A percentile compares a stretch with the other conserved stretches of the same genome.
These are phyloP conservation scores for Lactarius psammicola DNA, from an alignment of 768 basidiomycete species.

Conservation along the genomic window DNA sequence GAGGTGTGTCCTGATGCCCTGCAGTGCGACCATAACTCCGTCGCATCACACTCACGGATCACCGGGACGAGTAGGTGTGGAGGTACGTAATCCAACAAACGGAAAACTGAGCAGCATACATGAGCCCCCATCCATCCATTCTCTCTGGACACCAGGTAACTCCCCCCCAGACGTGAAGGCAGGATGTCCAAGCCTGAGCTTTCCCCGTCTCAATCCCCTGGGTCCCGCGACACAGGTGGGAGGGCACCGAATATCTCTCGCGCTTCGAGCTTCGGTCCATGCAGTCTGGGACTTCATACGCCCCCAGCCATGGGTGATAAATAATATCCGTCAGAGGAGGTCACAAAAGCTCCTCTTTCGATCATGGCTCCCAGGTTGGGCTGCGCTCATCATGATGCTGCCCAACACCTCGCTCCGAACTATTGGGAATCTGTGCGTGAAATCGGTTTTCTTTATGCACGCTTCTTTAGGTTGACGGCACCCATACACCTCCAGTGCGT, in stretches of 20 bases:
- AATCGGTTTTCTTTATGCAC: neutral
- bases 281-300: slow-evolving; percentile 19
- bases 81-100: neutral
- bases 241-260: slow-evolving; percentile 2
- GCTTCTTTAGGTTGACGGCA: neutral
- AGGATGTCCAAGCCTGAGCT: slow-evolving; percentile 15
- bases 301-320: slow-evolving; percentile 38
- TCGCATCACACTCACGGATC: neutral
- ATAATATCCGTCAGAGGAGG: slow-evolving; percentile 37
- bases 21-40: neutral
- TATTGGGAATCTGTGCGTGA: slow-evolving; percentile 43
- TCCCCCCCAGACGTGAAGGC: neutral
- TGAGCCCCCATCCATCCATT: neutral
- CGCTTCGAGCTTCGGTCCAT: neutral
- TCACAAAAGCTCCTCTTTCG: slow-evolving; percentile 41
- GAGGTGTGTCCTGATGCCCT: neutral
- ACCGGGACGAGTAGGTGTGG: slow-evolving; percentile 5
- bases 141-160: neutral
- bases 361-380: slow-evolving; percentile 45
- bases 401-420: slow-evolving; percentile 39
- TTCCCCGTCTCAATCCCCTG: slow-evolving; percentile 4
- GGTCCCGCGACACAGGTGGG: neutral
- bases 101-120: neutral
- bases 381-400: slow-evolving; percentile 40
- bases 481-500: slow-evolving; percentile 1